Conservation (phyloP, 495 filamentous ascomycete species). For the Cladorrhinum samala region DNA sequence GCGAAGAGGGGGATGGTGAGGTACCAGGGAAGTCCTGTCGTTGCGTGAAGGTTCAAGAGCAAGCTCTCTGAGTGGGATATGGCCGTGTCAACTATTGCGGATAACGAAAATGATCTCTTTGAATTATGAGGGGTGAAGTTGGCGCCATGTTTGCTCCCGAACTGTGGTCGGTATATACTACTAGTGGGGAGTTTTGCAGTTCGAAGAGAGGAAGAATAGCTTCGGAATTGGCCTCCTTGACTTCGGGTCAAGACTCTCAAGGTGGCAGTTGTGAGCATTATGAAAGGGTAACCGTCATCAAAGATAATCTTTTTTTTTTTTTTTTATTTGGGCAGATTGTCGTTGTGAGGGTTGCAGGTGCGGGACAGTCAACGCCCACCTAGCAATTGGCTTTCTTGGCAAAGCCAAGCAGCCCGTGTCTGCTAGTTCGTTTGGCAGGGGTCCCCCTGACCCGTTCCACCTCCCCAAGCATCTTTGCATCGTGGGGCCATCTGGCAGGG, state of each 20-base stretch:
- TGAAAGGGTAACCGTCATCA: neutral
- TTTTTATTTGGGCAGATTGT: no score
- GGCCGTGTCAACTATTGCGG: constrained; percentile 9
- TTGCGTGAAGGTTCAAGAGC: constrained; percentile 55
- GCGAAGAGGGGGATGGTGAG: constrained; percentile 65
- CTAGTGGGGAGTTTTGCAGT: neutral
- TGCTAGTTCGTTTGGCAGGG: no score
- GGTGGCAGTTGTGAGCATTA: neutral
- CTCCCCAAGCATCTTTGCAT: no score
- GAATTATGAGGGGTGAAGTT: neutral
- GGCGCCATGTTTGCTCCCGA: neutral
- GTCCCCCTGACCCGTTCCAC: no score
- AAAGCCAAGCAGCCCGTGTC: no score
- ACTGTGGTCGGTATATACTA: neutral
- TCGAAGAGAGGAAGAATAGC: constrained; percentile 3
- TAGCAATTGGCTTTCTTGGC: neutral
- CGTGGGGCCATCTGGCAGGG: neutral
- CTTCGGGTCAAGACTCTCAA: neutral
- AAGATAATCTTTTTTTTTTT: no score
- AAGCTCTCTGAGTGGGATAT: constrained; percentile 48
- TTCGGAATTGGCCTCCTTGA: no score
- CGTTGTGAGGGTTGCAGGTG: no score
- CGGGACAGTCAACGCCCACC: no score
- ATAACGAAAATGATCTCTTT: neutral
- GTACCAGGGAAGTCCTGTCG: constrained; percentile 62